Base-by-base conservation (phyloP, 306 rosid genomes). In the Prunus salicina region DNA sequence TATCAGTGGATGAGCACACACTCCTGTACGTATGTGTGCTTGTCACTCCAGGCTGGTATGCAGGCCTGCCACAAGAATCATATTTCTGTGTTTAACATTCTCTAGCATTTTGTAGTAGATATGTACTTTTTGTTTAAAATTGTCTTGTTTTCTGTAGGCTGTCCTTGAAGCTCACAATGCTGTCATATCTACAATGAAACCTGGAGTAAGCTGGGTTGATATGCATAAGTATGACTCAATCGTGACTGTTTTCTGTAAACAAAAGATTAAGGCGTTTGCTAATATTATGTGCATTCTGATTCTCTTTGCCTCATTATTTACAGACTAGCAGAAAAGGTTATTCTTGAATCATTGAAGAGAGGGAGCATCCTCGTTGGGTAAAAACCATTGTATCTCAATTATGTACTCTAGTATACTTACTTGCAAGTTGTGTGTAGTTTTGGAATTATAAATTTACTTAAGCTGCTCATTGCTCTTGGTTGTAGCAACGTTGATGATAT, bases 121-220 rank as follows among this genome's bases (percentile, higher is more conserved):
- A 16, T 30, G 64, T 30, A 22, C 3, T 2, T 46, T 73, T 52
- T 75, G 25, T 66, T 70, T 69, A 41, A 66, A 52, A 53, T 71
- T 62, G 34, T 56, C 69, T 63, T 80, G 64, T 74, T 89, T 51
- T 24, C 56, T 25, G 78, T 86, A 93, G 98, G 96, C 97, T 83
- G 93, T 93, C 82, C 98, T 93, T 75, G 88, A 88, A 72, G 96
- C 98, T 81, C 97, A 93, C 30, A 65, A 93, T 87, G 90, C 87
- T 64, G 98, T 93, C 74, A 87, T 93, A 83, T 76, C 91, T 71
- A 47, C 82, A 32, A 89, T 91, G 93, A 93, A 80, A 80, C 96
- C 98, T 69, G 97, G 97, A 81, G 77, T 86, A 71, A 72, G 75
- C 83, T 93, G 98, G 98, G 83, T 86, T 64, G 91, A 87, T 72